These are phyloP conservation scores for Acephala macrosclerotiorum DNA, from an alignment of 2,329 filamentous ascomycete genomes.

Conservation along the genomic window DNA sequence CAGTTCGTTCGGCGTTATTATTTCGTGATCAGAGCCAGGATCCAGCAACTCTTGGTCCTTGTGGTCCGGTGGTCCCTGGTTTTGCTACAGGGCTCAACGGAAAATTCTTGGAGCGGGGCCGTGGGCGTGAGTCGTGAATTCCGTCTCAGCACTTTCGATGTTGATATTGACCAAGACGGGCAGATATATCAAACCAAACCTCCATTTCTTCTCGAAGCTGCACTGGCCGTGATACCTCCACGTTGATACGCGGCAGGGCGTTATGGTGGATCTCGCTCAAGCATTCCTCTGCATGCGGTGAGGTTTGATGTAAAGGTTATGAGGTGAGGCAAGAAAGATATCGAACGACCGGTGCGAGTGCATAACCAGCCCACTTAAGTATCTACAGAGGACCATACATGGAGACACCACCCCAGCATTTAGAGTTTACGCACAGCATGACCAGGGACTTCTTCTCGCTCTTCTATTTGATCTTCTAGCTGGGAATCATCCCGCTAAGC, in stretches of 20 bases:
- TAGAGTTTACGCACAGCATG: slow-evolving; percentile 21
- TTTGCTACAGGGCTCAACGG: too few species aligned
- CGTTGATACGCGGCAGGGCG: background rate
- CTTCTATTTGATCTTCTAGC: slow-evolving; percentile 2
- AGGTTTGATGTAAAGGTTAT: slow-evolving; percentile 7
- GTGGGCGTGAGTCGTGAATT: background rate
- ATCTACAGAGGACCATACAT: background rate
- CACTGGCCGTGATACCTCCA: background rate
- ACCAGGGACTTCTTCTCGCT: background rate
- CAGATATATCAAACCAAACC: background rate
- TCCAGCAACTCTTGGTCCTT: too few species aligned
- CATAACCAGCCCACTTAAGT: background rate
- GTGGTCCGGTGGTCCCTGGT: too few species aligned
- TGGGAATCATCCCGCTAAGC: slow-evolving; percentile 12
- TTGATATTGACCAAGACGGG: background rate
- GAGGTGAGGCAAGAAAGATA: too few species aligned
- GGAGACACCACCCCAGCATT: slow-evolving; percentile 3
- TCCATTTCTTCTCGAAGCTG: background rate
- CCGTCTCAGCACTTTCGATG: background rate
- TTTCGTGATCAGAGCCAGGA: too few species aligned
- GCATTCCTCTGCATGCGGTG: background rate
- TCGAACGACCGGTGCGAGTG: background rate
- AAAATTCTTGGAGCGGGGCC: background rate
- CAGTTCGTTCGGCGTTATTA: too few species aligned
- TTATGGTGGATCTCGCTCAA: background rate